Evolutionary conservation across 495 filamentous ascomycete species (phyloP).

Genomic region (Podospora pseudoanserina): DNA sequence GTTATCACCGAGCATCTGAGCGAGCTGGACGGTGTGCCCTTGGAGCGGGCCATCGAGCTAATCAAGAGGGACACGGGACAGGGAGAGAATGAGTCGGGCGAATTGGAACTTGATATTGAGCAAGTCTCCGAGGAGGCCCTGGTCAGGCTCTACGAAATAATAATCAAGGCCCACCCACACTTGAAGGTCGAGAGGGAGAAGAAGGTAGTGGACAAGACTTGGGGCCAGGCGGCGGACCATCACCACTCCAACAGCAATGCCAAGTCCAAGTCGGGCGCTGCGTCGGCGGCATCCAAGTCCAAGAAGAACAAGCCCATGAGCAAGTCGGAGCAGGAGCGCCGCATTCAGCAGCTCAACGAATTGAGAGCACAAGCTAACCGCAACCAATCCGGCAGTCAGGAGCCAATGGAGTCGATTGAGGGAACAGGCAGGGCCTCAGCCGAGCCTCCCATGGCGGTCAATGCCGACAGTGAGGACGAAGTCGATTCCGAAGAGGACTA

Average conservation of each 20-base stretch:
- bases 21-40: constrained; percentile 66
- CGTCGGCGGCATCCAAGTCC: constrained; percentile 57
- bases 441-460: constrained; percentile 18
- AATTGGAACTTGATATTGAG: constrained; percentile 90
- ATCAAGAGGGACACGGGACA: constrained; percentile 83
- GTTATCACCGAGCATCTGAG: constrained; percentile 78
- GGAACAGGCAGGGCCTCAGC: constrained; percentile 25
- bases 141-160: constrained; percentile 69
- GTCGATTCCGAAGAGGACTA: constrained; percentile 40
- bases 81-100: constrained; percentile 74
- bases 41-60: constrained; percentile 77
- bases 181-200: constrained; percentile 41
- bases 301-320: constrained; percentile 99
- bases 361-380: constrained; percentile 48
- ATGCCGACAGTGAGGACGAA: constrained; percentile 36
- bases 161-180: constrained; percentile 62
- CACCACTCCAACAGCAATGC: constrained; percentile 24
- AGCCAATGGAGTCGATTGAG: constrained; percentile 43
- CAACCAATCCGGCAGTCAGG: constrained; percentile 46
- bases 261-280: constrained; percentile 34
- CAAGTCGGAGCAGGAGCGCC: constrained; percentile 84
- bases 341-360: constrained; percentile 73
- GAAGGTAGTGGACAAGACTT: constrained; percentile 12
- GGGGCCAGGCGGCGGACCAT: constrained; percentile 24
- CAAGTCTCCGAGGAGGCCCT: constrained; percentile 71